phyloP scores from a whole-genome alignment of 2,329 filamentous ascomycete species.

The Pyrenophora graminea region DNA sequence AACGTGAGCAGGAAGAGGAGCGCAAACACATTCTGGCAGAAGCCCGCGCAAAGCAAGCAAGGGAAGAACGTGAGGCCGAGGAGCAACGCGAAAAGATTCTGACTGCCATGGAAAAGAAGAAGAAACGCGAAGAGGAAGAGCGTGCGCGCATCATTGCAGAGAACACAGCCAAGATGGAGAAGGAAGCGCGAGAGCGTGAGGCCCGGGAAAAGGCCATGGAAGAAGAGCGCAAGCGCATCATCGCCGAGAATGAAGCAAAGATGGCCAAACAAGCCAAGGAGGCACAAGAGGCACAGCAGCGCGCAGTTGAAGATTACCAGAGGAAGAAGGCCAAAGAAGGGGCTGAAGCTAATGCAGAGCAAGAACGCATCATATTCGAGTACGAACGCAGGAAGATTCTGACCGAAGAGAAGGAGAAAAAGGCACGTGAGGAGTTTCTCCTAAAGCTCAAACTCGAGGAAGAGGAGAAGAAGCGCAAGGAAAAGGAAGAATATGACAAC shows the following conservation, averaged over 20 bases:
- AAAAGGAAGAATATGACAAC: slow-evolving; percentile 50
- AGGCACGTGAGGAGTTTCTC: slow-evolving; percentile 44
- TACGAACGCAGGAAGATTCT: slow-evolving; percentile 44
- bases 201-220: slow-evolving; percentile 32
- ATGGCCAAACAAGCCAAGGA: slow-evolving; percentile 36
- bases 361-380: slow-evolving; percentile 42
- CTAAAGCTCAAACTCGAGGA: slow-evolving; percentile 49
- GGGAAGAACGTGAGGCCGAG: neutral
- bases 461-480: slow-evolving; percentile 47
- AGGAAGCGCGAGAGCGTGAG: slow-evolving; percentile 32
- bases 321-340: slow-evolving; percentile 42
- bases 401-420: slow-evolving; percentile 45
- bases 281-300: slow-evolving; percentile 37
- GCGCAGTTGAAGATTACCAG: slow-evolving; percentile 42
- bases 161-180: slow-evolving; percentile 37
- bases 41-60: slow-evolving; percentile 22
- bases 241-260: slow-evolving; percentile 38
- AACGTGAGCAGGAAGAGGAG: slow-evolving; percentile 41
- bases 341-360: slow-evolving; percentile 33
- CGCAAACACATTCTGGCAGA: slow-evolving; percentile 36
- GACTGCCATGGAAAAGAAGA: slow-evolving; percentile 10
- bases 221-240: slow-evolving; percentile 34
- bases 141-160: slow-evolving; percentile 37
- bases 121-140: slow-evolving; percentile 35
- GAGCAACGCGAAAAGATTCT: too few relatives aligned